Percentiles rank a stretch among this genome's conserved stretches.
Conservation (phyloP, 1,284 basidiomycete genomes). For the Irpex lacteus region DNA sequence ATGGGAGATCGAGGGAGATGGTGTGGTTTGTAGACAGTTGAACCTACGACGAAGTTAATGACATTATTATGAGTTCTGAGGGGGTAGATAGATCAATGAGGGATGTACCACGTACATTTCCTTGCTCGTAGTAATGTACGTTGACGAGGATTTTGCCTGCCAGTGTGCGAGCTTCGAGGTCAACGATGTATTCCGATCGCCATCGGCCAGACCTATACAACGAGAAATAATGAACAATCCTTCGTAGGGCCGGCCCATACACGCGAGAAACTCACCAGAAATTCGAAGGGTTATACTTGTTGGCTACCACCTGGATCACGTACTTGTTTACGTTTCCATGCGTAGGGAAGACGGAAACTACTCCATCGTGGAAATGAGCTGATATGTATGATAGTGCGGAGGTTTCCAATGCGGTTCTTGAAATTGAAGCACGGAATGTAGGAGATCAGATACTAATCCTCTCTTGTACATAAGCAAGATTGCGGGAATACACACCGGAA, state of each 20-base stretch:
- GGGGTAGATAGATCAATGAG: not conserved
- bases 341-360: conserved; percentile 65
- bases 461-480: too few species aligned
- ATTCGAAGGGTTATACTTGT: conserved; percentile 90
- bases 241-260: not conserved
- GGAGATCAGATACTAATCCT: too few species aligned
- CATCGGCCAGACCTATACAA: conserved; percentile 82
- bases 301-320: conserved; percentile 82
- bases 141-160: conserved; percentile 73
- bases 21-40: conserved; percentile 80
- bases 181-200: conserved; percentile 77
- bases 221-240: too few species aligned
- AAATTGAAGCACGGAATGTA: too few species aligned
- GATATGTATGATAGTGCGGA: conserved; percentile 67
- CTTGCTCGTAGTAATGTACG: conserved; percentile 96
- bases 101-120: conserved; percentile 64
- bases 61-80: not conserved
- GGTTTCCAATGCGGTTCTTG: conserved; percentile 56
- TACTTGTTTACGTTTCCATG: conserved; percentile 46
- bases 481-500: conserved; percentile 56
- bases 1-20: conserved; percentile 25
- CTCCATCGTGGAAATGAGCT: conserved; percentile 79
- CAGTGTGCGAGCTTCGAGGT: conserved; percentile 53
- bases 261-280: conserved; percentile 64
- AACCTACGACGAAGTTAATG: conserved; percentile 51